Conservation (phyloP, 1,284 basidiomycete genomes). For the Anthracocystis walkeri region DNA sequence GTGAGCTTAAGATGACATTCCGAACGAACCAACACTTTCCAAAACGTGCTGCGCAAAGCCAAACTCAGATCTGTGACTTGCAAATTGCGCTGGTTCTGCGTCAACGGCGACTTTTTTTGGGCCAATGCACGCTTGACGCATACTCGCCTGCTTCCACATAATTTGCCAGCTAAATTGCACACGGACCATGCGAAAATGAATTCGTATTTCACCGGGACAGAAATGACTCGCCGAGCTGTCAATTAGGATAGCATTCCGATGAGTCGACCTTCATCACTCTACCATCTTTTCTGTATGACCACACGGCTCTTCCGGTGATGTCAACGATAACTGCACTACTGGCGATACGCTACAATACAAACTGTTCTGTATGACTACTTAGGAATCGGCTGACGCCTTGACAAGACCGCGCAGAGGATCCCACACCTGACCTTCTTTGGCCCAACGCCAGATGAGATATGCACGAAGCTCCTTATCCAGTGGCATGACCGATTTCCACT, state of each 20-base stretch:
- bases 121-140: slow-evolving; percentile 12
- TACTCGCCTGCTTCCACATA: slow-evolving; percentile 4
- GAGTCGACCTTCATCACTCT: background rate
- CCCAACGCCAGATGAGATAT: slow-evolving; percentile 47
- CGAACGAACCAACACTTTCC: background rate
- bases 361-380: background rate
- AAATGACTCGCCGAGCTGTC: background rate
- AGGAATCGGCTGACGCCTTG: background rate
- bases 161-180: slow-evolving; percentile 15
- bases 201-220: background rate
- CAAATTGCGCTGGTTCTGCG: background rate
- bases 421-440: slow-evolving; percentile 36
- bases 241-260: background rate
- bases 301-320: background rate
- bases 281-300: background rate
- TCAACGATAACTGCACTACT: no score
- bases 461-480: slow-evolving; percentile 50
- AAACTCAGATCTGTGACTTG: background rate
- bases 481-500: slow-evolving; percentile 44
- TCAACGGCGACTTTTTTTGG: slow-evolving; percentile 24
- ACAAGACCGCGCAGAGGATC: slow-evolving; percentile 28
- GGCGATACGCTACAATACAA: no score
- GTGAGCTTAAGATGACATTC: no score
- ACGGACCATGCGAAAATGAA: slow-evolving; percentile 24
- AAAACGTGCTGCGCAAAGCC: slow-evolving; percentile 8